These are phyloP conservation scores for Plasmodium vivax DNA, from an alignment of 169 alveolate genomes.

Conservation along the genomic window DNA sequence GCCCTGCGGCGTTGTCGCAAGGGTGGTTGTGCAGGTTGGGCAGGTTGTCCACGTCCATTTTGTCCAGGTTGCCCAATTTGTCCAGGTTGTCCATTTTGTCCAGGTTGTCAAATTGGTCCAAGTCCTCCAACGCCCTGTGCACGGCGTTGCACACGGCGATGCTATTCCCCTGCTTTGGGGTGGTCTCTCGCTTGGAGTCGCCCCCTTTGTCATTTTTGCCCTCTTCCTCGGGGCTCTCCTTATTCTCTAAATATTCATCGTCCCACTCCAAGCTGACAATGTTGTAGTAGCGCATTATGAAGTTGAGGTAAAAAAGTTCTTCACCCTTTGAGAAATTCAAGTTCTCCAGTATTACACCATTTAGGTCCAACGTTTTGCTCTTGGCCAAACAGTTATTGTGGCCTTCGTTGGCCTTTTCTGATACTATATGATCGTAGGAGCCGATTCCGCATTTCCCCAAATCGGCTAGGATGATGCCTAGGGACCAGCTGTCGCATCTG, in stretches of 20 bases:
- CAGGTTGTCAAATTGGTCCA: neutral
- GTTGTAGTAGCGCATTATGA: constrained; percentile 57
- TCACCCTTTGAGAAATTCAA: constrained; percentile 43
- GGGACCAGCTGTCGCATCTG: constrained; percentile 74
- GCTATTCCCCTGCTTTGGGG: neutral
- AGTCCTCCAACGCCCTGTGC: neutral
- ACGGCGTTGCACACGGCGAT: neutral
- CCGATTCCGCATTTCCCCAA: constrained; percentile 63
- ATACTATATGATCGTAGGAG: constrained; percentile 33
- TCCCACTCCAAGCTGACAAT: constrained; percentile 45
- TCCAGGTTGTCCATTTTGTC: no score
- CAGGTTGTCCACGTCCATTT: no score
- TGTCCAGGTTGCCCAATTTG: no score
- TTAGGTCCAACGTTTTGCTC: neutral
- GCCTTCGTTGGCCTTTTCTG: constrained; percentile 7
- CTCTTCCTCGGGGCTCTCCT: neutral
- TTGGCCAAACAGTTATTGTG: constrained; percentile 3
- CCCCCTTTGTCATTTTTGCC: neutral
- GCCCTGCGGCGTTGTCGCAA: neutral
- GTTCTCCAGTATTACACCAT: constrained; percentile 25
- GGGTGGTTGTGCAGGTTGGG: neutral
- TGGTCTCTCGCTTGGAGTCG: neutral
- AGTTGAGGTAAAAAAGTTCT: constrained; percentile 40
- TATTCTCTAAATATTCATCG: constrained; percentile 17
- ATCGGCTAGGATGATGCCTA: constrained; percentile 72